Evolutionary conservation across 192 early-diverging fungal genomes (phyloP).

Genomic region (Linnemannia elongata): DNA sequence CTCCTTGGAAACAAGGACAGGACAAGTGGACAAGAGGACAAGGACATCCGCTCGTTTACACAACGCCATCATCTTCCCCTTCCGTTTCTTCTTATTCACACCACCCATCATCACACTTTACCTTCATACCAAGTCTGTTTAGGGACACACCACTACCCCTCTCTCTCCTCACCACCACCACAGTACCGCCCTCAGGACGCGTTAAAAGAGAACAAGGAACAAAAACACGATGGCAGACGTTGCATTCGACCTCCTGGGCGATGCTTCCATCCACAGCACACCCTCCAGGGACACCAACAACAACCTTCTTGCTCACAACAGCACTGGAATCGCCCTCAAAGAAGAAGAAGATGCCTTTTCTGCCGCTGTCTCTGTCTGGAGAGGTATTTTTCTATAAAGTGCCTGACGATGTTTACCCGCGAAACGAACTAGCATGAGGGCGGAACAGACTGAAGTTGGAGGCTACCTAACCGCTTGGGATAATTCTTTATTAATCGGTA

Average conservation of each 20-base stretch:
- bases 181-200: background rate
- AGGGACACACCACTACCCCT: background rate
- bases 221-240: slow-evolving; percentile 39
- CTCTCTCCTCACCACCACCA: too few relatives aligned
- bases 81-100: background rate
- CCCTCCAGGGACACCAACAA: background rate
- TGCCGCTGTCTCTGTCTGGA: slow-evolving; percentile 49
- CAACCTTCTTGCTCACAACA: background rate
- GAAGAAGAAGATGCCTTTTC: slow-evolving; percentile 53
- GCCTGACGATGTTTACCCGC: background rate
- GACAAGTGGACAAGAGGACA: background rate
- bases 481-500: too few relatives aligned
- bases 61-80: background rate
- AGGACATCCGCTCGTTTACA: background rate
- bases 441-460: background rate
- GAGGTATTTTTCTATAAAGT: slow-evolving; percentile 15
- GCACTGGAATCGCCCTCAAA: slow-evolving; percentile 8
- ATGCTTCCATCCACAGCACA: slow-evolving; percentile 22
- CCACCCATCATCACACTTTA: background rate
- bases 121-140: background rate
- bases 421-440: background rate
- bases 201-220: background rate
- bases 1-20: background rate
- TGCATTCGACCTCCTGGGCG: slow-evolving; percentile 54
- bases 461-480: background rate